Percentiles rank a stretch among this genome's conserved stretches.
Conservation (phyloP, 179 eudicot species). For the Amaranthus tricolor region DNA sequence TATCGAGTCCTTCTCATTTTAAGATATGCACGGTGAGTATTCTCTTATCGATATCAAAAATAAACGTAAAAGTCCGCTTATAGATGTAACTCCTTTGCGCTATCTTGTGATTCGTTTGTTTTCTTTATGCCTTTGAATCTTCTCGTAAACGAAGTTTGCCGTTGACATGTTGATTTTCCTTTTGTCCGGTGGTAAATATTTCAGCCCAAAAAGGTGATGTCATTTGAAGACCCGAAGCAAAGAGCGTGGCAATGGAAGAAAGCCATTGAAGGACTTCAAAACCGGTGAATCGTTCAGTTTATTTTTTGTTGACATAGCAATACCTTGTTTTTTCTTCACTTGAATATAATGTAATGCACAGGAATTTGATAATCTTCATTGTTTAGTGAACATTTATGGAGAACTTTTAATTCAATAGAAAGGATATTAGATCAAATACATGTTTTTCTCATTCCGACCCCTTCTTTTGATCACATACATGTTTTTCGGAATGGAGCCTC, state of each 20-base stretch:
- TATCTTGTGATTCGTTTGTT: too few species aligned
- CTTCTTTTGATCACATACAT: too few species aligned
- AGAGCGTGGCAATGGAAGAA: constrained; percentile 91
- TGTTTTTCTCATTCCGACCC: too few species aligned
- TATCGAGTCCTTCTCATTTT: constrained; percentile 68
- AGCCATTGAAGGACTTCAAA: constrained; percentile 86
- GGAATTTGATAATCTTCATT: constrained; percentile 18
- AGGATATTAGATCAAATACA: constrained; percentile 7
- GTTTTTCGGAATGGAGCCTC: too few species aligned
- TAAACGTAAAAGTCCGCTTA: background rate
- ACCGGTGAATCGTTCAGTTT: constrained; percentile 39
- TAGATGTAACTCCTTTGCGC: too few species aligned
- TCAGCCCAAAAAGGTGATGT: constrained; percentile 76
- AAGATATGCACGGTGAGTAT: constrained; percentile 82
- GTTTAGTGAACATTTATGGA: constrained; percentile 18
- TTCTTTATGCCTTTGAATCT: too few species aligned
- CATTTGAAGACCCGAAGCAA: constrained; percentile 91
- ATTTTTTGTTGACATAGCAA: background rate
- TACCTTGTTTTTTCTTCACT: constrained; percentile 10
- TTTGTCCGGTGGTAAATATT: background rate
- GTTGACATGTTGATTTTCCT: constrained; percentile 10
- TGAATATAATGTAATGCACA: constrained; percentile 20
- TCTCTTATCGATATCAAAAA: background rate
- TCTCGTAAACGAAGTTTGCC: too few species aligned
- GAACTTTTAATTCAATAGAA: constrained; percentile 17